Evolutionary conservation across 2,329 filamentous ascomycete species (phyloP).

Genomic region (Fusarium algeriense): DNA sequence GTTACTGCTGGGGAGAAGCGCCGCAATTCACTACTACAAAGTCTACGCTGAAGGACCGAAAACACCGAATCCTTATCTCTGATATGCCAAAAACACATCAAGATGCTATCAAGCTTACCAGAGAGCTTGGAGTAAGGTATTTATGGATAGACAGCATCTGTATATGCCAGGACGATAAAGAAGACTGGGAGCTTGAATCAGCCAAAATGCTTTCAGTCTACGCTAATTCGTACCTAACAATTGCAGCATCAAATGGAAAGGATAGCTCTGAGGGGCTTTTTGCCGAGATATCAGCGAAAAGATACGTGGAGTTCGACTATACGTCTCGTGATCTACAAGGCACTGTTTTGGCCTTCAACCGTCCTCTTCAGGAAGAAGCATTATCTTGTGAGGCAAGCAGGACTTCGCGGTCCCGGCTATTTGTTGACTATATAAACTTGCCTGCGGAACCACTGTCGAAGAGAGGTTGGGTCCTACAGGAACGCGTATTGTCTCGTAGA

Average conservation of each 20-base stretch:
- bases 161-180: slow-evolving; percentile 4
- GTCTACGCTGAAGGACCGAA: slow-evolving; percentile 2
- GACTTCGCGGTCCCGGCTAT: too few relatives aligned
- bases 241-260: not conserved
- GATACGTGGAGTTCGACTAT: not conserved
- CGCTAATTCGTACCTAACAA: not conserved
- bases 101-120: not conserved
- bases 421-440: not conserved
- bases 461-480: not conserved
- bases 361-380: not conserved
- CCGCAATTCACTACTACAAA: not conserved
- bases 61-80: not conserved
- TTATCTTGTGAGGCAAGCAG: too few relatives aligned
- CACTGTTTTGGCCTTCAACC: not conserved
- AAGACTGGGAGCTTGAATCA: slow-evolving; percentile 11
- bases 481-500: not conserved
- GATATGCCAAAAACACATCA: not conserved
- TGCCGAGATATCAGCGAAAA: fast-evolving
- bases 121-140: not conserved
- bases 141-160: slow-evolving; percentile 16
- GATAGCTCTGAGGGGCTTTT: not conserved
- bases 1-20: slow-evolving; percentile 8
- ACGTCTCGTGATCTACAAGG: not conserved
- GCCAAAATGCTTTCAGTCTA: not conserved
- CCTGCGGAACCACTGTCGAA: not conserved